Evolutionary conservation across 106 monocot genomes (phyloP).

Genomic region (Acorus calamus): DNA sequence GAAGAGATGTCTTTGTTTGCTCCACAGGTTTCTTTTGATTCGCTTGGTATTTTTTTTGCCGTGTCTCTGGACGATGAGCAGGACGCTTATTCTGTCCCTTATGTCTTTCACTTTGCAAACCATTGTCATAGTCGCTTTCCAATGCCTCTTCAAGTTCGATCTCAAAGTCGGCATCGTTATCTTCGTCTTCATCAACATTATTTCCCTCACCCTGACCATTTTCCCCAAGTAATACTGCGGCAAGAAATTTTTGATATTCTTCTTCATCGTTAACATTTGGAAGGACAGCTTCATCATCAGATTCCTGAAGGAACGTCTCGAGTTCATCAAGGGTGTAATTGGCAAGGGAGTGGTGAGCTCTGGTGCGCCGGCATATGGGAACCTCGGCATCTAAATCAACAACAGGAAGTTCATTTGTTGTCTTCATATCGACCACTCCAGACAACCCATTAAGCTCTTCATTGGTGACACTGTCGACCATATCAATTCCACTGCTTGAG

Average conservation of each 20-base stretch:
- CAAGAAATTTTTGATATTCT: constrained; percentile 85
- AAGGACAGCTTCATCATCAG: constrained; percentile 62
- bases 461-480: constrained; percentile 1
- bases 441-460: background rate
- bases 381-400: constrained; percentile 35
- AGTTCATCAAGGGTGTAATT: constrained; percentile 81
- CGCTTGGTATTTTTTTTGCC: constrained; percentile 53
- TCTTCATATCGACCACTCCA: background rate
- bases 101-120: constrained; percentile 6
- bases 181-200: constrained; percentile 81
- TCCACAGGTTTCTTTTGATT: constrained; percentile 24
- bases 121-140: constrained; percentile 73
- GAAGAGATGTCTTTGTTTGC: constrained; percentile 31
- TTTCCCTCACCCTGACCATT: constrained; percentile 13
- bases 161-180: constrained; percentile 89
- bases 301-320: constrained; percentile 91
- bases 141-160: constrained; percentile 88
- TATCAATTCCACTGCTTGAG: constrained; percentile 3
- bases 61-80: constrained; percentile 43
- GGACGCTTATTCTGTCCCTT: constrained; percentile 10
- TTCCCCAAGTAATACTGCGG: constrained; percentile 53
- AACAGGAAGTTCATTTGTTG: background rate
- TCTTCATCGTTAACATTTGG: constrained; percentile 78
- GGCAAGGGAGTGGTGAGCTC: constrained; percentile 77
- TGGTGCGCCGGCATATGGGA: constrained; percentile 76